Percentiles rank a stretch among this genome's conserved stretches.
phyloP scores from a whole-genome alignment of 2,329 filamentous ascomycete species.

The Anthostomella pinea region DNA sequence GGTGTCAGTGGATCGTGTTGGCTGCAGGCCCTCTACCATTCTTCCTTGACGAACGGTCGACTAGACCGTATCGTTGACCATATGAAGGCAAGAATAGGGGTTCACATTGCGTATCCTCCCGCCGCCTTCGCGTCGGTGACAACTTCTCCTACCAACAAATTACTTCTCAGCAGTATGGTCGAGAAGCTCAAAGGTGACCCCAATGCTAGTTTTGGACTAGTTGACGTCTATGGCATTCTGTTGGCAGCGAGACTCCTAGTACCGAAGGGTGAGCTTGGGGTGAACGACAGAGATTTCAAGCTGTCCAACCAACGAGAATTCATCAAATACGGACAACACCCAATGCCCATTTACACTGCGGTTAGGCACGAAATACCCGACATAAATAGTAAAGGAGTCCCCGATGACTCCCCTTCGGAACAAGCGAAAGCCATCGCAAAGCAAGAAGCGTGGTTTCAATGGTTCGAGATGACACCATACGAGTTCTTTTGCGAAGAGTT shows the following conservation, averaged over 20 bases:
- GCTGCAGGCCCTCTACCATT: conserved; percentile 86
- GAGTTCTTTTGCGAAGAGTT: conserved; percentile 96
- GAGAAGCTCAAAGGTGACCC: conserved; percentile 87
- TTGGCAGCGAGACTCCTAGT: conserved; percentile 82
- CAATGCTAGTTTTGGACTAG: conserved; percentile 78
- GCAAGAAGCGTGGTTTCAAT: conserved; percentile 89
- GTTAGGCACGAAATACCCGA: conserved; percentile 92
- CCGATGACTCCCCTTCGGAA: conserved; percentile 38
- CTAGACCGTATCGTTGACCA: conserved; percentile 75
- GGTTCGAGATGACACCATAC: conserved; percentile 94
- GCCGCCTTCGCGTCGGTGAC: conserved; percentile 76
- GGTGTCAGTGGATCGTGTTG: conserved; percentile 96
- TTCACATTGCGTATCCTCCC: conserved; percentile 92
- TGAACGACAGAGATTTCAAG: conserved; percentile 80
- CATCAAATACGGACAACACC: conserved; percentile 73
- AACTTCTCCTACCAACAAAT: conserved; percentile 91
- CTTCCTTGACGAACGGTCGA: conserved; percentile 67
- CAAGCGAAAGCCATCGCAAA: conserved; percentile 51
- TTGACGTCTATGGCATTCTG: conserved; percentile 88
- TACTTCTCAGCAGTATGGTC: conserved; percentile 80
- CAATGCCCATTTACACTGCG: conserved; percentile 91
- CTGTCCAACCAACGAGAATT: conserved; percentile 81
- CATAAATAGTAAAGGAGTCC: conserved; percentile 43
- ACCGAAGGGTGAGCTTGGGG: conserved; percentile 75
- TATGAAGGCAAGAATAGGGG: conserved; percentile 76